Evolutionary conservation across 768 basidiomycete genomes (phyloP).

Genomic region (Phlebiopsis gigantea): DNA sequence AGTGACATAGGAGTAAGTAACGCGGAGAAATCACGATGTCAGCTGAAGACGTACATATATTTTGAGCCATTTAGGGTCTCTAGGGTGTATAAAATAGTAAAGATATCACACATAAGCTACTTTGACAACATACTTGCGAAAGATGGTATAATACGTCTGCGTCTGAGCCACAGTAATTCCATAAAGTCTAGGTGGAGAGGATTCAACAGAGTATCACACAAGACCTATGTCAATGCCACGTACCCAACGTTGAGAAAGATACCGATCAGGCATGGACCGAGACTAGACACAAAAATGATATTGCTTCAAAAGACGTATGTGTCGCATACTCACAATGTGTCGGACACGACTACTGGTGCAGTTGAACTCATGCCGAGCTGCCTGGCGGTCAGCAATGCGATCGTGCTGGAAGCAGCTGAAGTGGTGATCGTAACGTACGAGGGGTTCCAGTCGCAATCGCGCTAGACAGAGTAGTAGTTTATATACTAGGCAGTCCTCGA

Average conservation of each 20-base stretch:
- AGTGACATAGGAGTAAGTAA: background rate
- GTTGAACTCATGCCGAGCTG: background rate
- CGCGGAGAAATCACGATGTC: background rate
- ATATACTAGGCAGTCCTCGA: too few relatives aligned
- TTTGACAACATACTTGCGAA: background rate
- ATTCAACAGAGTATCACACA: too few relatives aligned
- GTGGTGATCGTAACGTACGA: too few relatives aligned
- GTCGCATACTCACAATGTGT: background rate
- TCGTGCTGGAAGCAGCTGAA: too few relatives aligned
- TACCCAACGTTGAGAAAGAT: conserved; percentile 8
- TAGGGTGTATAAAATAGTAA: background rate
- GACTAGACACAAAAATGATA: background rate
- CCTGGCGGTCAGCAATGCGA: too few relatives aligned
- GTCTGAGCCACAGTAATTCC: conserved; percentile 4
- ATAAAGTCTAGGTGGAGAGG: conserved; percentile 2
- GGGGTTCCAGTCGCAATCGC: too few relatives aligned
- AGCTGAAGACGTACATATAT: conserved; percentile 3
- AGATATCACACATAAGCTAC: too few relatives aligned
- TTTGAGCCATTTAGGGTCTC: conserved; percentile 12
- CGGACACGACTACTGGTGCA: background rate
- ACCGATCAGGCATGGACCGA: conserved; percentile 8
- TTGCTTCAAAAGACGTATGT: background rate
- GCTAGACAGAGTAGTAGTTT: too few relatives aligned
- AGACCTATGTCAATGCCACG: too few relatives aligned
- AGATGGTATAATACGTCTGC: conserved; percentile 1